A percentile compares a stretch with the other conserved stretches of the same genome.
Evolutionary conservation across 306 rosid genomes (phyloP).

Genomic region (Psophocarpus tetragonolobus): DNA sequence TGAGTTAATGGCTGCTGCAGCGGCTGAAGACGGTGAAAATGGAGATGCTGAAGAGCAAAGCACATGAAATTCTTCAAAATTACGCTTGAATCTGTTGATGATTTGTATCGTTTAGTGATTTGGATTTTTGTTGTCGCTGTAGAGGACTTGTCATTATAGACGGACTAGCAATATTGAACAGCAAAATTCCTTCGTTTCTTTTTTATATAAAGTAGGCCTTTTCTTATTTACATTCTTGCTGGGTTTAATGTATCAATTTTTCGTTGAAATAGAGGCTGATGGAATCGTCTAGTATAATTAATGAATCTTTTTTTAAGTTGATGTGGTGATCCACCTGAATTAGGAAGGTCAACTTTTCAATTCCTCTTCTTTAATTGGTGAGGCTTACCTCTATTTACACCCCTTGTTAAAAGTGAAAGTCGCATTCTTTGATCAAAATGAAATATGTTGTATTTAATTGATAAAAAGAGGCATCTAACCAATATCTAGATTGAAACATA

Average conservation of each 20-base stretch:
- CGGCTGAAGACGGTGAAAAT: conserved; percentile 55
- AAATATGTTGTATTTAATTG: background rate
- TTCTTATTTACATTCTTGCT: conserved; percentile 21
- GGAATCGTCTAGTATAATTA: background rate
- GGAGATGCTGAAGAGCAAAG: conserved; percentile 61
- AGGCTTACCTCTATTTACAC: background rate
- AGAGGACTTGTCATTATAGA: conserved; percentile 28
- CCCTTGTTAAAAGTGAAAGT: background rate
- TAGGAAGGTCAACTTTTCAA: background rate
- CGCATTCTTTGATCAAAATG: too few relatives aligned
- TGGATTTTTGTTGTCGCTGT: conserved; percentile 36
- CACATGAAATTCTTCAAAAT: conserved; percentile 25
- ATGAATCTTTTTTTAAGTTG: background rate
- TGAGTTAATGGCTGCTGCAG: conserved; percentile 75
- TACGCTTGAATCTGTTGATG: conserved; percentile 22
- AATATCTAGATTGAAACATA: too few relatives aligned
- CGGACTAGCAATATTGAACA: conserved; percentile 26
- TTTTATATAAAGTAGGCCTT: conserved; percentile 22
- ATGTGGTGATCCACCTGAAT: background rate
- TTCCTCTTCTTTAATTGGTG: background rate
- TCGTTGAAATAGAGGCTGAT: background rate
- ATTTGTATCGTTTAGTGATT: conserved; percentile 35
- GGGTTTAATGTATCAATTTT: background rate
- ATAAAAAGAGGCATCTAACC: too few relatives aligned
- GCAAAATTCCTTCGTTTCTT: conserved; percentile 5